Base-by-base conservation (phyloP, 768 basidiomycete species). In the Hemileccinum rubropunctum region DNA sequence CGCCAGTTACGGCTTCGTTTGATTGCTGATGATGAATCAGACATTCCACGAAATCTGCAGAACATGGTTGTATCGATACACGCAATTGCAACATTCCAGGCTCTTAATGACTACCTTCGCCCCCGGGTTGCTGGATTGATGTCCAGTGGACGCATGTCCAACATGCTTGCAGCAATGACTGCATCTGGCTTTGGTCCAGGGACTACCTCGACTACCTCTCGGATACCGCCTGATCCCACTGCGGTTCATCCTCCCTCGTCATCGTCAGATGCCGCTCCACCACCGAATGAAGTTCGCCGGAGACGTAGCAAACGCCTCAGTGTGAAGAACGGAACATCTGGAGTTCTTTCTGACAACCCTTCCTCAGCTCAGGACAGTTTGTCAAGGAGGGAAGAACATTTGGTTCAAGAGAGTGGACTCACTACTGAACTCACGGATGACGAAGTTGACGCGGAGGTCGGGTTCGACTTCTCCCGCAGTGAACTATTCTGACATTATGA, bases 21-120 rank as follows among this genome's bases (percentile, higher is more conserved):
- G 14, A 78, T 91, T n/a, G 92, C 94, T 1, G 86, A 86, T 10
- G 92, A 97, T 45, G 91, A 89, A 30, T 82, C 88, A 0, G 93
- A 94, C 57, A 80, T 95, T 18, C 95, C 97, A 15, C 83, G 86
- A 47, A 86, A 80, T 62, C 73, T 91, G 30, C 88, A 88, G 61
- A 94, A 91, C 58, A 90, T 98, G 62, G 91, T 93, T 34, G 91
- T 98, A 18, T 98, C 95, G 7, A 98, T 98, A 53, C 95, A 98
- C 64, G 95, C 95, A 6, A 97, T 98, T 54, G 95, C 97, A 1
- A 98, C 94, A 1, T 93, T 98, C 79, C 93, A 97, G 66, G 94
- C 95, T 1, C 78, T 98, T 27, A 91, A 97, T 61, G 95, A 97
- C 66, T 99, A 98, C 66, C 80, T 98, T 12, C 86, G 93, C 1